These are phyloP conservation scores for Fermentozyma sake DNA, from an alignment of 1,139 yeast genomes.

Conservation along the genomic window DNA sequence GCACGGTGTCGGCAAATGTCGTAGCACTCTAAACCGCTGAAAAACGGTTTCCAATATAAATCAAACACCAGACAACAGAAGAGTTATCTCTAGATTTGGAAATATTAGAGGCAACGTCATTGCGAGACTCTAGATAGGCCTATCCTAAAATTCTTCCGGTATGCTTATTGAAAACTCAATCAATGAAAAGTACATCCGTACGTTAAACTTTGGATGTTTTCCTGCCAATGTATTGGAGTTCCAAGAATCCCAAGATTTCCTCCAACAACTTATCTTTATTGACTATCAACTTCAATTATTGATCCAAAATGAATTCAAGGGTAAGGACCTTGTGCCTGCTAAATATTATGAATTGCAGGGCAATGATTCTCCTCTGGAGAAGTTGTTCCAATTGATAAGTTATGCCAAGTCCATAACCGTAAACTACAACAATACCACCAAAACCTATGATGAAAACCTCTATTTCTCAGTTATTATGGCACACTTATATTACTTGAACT, in stretches of 20 bases:
- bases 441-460: conserved; percentile 27
- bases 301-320: conserved; percentile 29
- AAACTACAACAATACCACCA: conserved; percentile 23
- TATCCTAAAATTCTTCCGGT: too few species aligned
- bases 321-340: conserved; percentile 23
- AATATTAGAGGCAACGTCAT: too few species aligned
- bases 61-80: too few species aligned
- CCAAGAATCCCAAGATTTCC: conserved; percentile 32
- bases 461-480: conserved; percentile 33
- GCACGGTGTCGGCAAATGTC: too few species aligned
- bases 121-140: too few species aligned
- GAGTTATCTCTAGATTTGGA: too few species aligned
- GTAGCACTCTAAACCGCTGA: too few species aligned
- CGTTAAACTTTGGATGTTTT: conserved; percentile 37
- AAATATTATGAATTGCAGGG: conserved; percentile 13
- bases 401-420: conserved; percentile 27
- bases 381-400: conserved; percentile 25
- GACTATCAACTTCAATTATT: conserved; percentile 39
- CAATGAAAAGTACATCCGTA: conserved; percentile 20
- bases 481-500: conserved; percentile 32
- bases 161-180: too few species aligned
- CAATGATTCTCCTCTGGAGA: conserved; percentile 16
- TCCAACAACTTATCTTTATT: conserved; percentile 34
- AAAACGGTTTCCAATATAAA: too few species aligned
- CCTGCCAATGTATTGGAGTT: conserved; percentile 32